Conservation (phyloP, 139 green algal species). For the Choricystis sp. region DNA sequence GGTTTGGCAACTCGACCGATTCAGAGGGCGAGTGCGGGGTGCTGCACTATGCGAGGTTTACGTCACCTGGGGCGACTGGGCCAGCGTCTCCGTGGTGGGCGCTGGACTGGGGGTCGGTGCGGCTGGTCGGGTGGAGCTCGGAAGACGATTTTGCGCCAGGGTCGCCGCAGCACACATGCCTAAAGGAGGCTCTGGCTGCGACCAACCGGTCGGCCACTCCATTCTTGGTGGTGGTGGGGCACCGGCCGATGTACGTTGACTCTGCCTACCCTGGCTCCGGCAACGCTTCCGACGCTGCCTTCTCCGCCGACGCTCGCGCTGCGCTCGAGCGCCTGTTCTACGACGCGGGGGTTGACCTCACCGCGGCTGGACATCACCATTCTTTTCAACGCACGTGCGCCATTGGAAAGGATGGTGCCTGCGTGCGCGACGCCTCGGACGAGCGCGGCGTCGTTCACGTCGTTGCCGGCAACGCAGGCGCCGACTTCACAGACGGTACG, state of each 20-base stretch:
- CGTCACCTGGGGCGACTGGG: too few species aligned
- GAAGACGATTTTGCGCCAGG: constrained; percentile 50
- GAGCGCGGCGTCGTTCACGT: not conserved
- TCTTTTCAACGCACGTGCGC: constrained; percentile 49
- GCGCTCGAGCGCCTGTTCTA: constrained; percentile 12
- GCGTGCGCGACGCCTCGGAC: too few species aligned
- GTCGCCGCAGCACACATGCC: constrained; percentile 19
- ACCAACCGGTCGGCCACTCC: constrained; percentile 37
- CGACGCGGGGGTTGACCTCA: constrained; percentile 32
- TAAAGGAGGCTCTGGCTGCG: constrained; percentile 20
- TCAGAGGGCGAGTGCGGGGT: constrained; percentile 58
- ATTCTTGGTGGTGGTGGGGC: constrained; percentile 51
- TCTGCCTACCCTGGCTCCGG: constrained; percentile 7
- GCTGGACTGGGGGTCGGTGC: constrained; percentile 59
- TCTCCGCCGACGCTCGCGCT: constrained; percentile 1
- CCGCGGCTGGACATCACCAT: constrained; percentile 49
- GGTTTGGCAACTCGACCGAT: constrained; percentile 13
- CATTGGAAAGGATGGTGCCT: not conserved
- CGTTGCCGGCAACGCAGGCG: not conserved
- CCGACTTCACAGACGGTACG: not conserved
- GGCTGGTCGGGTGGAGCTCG: constrained; percentile 57
- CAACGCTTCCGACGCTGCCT: not conserved
- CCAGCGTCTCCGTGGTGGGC: constrained; percentile 30
- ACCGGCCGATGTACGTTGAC: constrained; percentile 47
- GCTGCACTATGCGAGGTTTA: constrained; percentile 27